Percentiles rank a stretch among this genome's conserved stretches.
These are phyloP conservation scores for Leishmania braziliensis DNA, from an alignment of 208 protist species.

Conservation along the genomic window DNA sequence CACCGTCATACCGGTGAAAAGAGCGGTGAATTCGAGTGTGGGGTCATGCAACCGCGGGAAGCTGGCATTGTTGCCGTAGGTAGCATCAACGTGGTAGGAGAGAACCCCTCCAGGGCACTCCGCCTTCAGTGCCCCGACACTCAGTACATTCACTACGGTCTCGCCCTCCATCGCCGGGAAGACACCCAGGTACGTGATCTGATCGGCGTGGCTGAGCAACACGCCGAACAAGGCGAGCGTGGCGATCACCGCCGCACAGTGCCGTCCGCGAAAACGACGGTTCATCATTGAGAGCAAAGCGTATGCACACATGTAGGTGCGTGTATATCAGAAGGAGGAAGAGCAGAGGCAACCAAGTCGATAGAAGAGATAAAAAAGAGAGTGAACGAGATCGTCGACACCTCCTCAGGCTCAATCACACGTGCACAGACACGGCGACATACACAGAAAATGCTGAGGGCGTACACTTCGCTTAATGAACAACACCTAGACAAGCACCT, in stretches of 20 bases:
- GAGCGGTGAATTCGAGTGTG: constrained; percentile 39
- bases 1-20: constrained; percentile 30
- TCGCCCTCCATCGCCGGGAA: constrained; percentile 42
- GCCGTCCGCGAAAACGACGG: not conserved
- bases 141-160: constrained; percentile 9
- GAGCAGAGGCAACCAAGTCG: not conserved
- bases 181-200: constrained; percentile 37
- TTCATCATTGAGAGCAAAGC: not conserved
- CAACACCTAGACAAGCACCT: not conserved
- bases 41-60: constrained; percentile 28
- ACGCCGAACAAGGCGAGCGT: constrained; percentile 12
- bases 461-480: not conserved
- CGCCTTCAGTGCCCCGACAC: not conserved
- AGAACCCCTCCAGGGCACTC: constrained; percentile 34
- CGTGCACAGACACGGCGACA: not conserved
- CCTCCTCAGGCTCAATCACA: not conserved
- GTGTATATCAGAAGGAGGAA: not conserved
- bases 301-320: not conserved
- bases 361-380: not conserved
- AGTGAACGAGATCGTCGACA: not conserved
- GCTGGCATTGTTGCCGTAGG: constrained; percentile 33
- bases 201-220: constrained; percentile 6
- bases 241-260: constrained; percentile 17
- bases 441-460: not conserved
- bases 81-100: constrained; percentile 31